These are phyloP conservation scores for Diaporthe eres DNA, from an alignment of 2,329 filamentous ascomycete genomes.

Conservation along the genomic window DNA sequence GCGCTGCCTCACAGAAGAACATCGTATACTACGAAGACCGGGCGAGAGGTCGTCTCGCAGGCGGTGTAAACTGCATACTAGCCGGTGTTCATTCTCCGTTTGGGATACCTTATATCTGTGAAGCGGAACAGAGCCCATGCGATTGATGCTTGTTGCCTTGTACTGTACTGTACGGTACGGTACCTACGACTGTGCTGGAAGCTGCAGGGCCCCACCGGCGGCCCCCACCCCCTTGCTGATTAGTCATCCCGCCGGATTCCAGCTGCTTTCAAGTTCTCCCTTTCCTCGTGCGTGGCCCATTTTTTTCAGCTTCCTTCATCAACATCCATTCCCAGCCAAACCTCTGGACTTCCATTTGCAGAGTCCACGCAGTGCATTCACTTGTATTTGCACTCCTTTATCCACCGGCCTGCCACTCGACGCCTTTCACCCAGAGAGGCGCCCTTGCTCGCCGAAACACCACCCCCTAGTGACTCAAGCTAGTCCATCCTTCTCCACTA, in stretches of 20 bases:
- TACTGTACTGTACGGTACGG: neutral
- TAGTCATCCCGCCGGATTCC: constrained; percentile 19
- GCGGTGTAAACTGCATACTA: neutral
- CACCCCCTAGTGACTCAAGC: neutral
- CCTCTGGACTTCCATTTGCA: constrained; percentile 26
- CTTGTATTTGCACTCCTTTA: constrained; percentile 18
- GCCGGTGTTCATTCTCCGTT: neutral
- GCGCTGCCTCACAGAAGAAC: too few species aligned
- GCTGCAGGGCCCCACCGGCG: neutral
- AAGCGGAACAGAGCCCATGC: neutral
- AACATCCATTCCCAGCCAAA: constrained; percentile 34
- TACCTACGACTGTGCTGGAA: neutral
- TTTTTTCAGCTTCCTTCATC: constrained; percentile 40
- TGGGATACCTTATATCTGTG: neutral
- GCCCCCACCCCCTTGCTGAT: neutral
- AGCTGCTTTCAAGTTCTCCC: constrained; percentile 33
- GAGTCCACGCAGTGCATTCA: constrained; percentile 16
- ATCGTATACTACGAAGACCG: neutral
- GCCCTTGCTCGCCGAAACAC: neutral
- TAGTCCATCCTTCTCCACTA: neutral
- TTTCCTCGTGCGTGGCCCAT: constrained; percentile 40
- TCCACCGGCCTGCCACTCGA: constrained; percentile 8
- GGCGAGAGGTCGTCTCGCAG: too few species aligned
- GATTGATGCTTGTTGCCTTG: neutral
- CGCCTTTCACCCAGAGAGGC: constrained; percentile 7